Evolutionary conservation across 768 basidiomycete species (phyloP).

Genomic region (Leccinellum rugosiceps): DNA sequence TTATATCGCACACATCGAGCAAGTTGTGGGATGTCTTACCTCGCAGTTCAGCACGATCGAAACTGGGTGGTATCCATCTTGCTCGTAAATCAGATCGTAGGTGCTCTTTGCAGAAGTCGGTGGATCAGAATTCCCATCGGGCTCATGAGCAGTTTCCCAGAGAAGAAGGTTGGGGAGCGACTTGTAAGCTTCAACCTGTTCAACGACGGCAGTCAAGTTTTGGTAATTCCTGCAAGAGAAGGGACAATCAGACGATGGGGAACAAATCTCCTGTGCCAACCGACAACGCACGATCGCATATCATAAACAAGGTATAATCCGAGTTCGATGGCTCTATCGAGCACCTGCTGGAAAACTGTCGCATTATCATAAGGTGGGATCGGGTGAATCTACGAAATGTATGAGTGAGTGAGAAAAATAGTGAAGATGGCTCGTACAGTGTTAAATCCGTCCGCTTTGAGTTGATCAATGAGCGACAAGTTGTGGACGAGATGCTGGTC

Average conservation of each 20-base stretch:
- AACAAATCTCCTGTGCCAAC: background rate
- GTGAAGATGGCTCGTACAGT: slow-evolving; percentile 10
- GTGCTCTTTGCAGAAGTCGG: slow-evolving; percentile 49
- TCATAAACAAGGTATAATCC: slow-evolving; percentile 71
- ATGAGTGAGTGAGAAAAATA: slow-evolving; percentile 17
- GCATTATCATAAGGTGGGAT: slow-evolving; percentile 63
- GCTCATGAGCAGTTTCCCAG: slow-evolving; percentile 75
- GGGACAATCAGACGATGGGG: background rate
- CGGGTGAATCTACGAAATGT: slow-evolving; percentile 57
- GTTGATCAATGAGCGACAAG: slow-evolving; percentile 47
- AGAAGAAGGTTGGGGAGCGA: slow-evolving; percentile 63
- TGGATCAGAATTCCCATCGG: slow-evolving; percentile 66
- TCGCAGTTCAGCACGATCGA: slow-evolving; percentile 52
- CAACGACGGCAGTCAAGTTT: slow-evolving; percentile 56
- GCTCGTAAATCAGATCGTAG: slow-evolving; percentile 44
- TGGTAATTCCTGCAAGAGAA: slow-evolving; percentile 45
- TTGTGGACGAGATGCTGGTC: slow-evolving; percentile 52
- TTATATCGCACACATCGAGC: background rate
- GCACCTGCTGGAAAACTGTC: slow-evolving; percentile 31
- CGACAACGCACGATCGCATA: slow-evolving; percentile 52
- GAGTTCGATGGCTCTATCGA: slow-evolving; percentile 15
- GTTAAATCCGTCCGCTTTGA: slow-evolving; percentile 53
- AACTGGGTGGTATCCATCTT: slow-evolving; percentile 59
- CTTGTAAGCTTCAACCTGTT: slow-evolving; percentile 63
- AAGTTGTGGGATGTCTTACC: slow-evolving; percentile 2